These are phyloP conservation scores for Sonneratia caseolaris DNA, from an alignment of 345 rosid species.

Conservation along the genomic window DNA sequence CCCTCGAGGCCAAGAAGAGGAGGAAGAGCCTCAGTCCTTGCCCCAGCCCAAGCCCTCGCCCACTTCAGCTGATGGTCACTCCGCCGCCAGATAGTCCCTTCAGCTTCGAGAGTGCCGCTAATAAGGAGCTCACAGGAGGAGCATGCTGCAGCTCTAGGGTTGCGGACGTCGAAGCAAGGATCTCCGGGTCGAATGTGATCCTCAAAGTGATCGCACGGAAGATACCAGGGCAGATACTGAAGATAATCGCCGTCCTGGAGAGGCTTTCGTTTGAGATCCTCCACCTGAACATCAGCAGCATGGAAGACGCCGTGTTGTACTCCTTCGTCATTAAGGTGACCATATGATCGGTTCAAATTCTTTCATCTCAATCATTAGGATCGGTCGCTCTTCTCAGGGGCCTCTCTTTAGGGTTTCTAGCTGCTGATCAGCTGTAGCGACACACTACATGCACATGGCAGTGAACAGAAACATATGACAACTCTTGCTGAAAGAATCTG, in stretches of 20 bases:
- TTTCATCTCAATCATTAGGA: neutral
- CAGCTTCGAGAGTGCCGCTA: conserved; percentile 12
- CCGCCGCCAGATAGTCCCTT: conserved; percentile 14
- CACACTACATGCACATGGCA: neutral
- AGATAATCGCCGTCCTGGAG: conserved; percentile 65
- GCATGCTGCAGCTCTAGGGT: conserved; percentile 79
- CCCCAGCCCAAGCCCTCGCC: conserved; percentile 35
- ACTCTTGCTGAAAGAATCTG: no score
- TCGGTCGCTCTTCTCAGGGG: neutral
- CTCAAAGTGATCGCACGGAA: conserved; percentile 47
- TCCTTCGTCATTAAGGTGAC: conserved; percentile 78
- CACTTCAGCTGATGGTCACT: conserved; percentile 17
- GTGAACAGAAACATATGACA: no score
- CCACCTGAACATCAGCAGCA: conserved; percentile 77
- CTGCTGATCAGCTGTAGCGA: neutral
- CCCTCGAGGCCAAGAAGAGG: conserved; percentile 78
- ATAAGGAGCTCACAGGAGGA: conserved; percentile 33
- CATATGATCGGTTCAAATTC: neutral
- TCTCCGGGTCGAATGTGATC: conserved; percentile 72
- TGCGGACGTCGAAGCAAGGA: conserved; percentile 90
- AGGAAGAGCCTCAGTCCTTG: conserved; percentile 69
- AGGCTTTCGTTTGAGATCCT: conserved; percentile 68
- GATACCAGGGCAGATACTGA: conserved; percentile 58
- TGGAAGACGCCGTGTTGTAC: conserved; percentile 89
- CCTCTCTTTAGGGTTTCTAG: neutral